Base-by-base conservation (phyloP, 106 monocot genomes). In the Posidonia australis region DNA sequence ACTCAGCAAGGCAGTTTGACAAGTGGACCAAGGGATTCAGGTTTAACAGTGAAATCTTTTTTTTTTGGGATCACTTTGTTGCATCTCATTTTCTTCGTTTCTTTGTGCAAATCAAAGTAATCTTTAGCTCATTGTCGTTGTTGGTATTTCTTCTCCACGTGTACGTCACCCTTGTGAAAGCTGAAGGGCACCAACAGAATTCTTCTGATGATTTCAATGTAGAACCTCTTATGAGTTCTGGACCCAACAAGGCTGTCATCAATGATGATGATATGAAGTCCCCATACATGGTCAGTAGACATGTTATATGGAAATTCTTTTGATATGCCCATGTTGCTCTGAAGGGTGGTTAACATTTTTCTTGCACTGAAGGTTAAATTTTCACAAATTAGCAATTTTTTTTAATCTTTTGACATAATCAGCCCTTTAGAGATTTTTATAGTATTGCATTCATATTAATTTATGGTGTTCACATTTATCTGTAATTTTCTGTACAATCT, bases 251-350 rank as follows among this genome's bases (percentile, higher is more conserved):
- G 66, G 71, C 64, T 46, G 74, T 57, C 12, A 29, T 31, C 13
- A 77, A 31, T 21, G 87, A 96, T 60, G 96, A 91, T 70, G 87
- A 87, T 66, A 41, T 75, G 65, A 84, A 87, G 70, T 65, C 79
- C 31, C 42, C 84, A 28, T 83, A 72, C 23, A 45, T 48, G 79
- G 96, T 98, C 21, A 12, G 24, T 20, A 65, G 45, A 28, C 19
- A 54, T n/a, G n/a, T 49, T n/a, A 51, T 65, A 26, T 65, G 18
- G 4, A 27, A 25, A 20, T 44, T 14, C 3, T 0, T 62, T 24
- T 43, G n/a, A n/a, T 62, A 17, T 13, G n/a, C n/a, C n/a, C n/a
- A n/a, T n/a, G n/a, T n/a, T n/a, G n/a, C n/a, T n/a, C n/a, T n/a
- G n/a, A n/a, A n/a, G n/a, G n/a, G n/a, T n/a, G n/a, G n/a, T n/a